Evolutionary conservation across 371 early-diverging fungal genomes (phyloP).

Genomic region (Thermomucor indicae-seudaticae): DNA sequence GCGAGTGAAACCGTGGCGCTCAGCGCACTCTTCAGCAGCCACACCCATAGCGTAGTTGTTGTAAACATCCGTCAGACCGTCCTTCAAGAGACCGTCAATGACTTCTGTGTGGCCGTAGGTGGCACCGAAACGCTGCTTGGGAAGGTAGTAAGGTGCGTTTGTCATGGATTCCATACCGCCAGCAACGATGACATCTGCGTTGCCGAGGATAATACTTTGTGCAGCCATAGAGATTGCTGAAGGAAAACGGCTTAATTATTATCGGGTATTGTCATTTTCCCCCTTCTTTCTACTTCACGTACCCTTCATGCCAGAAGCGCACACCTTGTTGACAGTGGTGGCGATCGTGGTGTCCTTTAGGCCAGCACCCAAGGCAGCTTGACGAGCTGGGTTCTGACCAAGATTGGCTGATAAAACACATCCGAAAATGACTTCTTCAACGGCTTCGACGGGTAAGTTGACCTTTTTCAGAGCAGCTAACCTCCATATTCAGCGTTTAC

Average conservation of each 20-base stretch:
- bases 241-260: not conserved
- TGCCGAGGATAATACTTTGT: conserved; percentile 79
- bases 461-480: conserved; percentile 72
- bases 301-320: conserved; percentile 95
- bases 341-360: conserved; percentile 66
- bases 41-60: conserved; percentile 87
- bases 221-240: conserved; percentile 81
- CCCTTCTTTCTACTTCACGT: conserved; percentile 14
- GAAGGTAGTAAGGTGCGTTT: conserved; percentile 91
- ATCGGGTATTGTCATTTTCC: not conserved
- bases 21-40: conserved; percentile 92
- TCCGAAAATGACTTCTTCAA: conserved; percentile 86
- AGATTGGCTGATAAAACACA: conserved; percentile 83
- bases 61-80: conserved; percentile 93
- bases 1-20: conserved; percentile 75
- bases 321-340: conserved; percentile 97
- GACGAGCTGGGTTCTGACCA: conserved; percentile 96
- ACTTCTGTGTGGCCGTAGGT: conserved; percentile 84
- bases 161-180: conserved; percentile 98
- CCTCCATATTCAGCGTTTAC: not conserved
- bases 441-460: conserved; percentile 60
- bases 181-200: conserved; percentile 81
- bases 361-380: conserved; percentile 92
- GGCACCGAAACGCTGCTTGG: conserved; percentile 75
- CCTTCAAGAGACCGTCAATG: conserved; percentile 86